Conservation (phyloP, 1,139 yeast genomes). For the Arxiozyma telluris region DNA sequence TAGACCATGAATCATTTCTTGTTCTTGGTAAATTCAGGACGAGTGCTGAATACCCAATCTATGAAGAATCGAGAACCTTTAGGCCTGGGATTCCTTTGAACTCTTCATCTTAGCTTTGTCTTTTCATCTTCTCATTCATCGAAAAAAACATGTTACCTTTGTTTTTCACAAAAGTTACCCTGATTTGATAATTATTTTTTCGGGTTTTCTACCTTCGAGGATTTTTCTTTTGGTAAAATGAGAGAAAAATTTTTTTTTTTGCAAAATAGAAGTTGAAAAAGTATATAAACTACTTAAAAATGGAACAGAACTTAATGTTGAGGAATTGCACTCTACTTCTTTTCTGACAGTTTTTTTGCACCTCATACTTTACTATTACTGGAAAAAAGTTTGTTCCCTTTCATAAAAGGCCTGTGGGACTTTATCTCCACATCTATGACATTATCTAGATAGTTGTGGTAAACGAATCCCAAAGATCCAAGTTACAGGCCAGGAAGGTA, state of each 20-base stretch:
- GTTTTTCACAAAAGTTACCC: neutral
- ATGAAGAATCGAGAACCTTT: too few species aligned
- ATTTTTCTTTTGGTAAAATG: neutral
- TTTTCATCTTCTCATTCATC: neutral
- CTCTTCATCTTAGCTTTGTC: neutral
- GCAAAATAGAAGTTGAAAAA: neutral
- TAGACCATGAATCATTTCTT: too few species aligned
- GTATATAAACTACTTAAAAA: neutral
- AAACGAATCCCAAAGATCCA: slow-evolving; percentile 31
- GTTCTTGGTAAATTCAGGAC: too few species aligned
- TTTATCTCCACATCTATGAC: slow-evolving; percentile 31
- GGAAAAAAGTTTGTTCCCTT: too few species aligned
- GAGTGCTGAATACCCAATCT: too few species aligned
- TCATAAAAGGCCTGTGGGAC: slow-evolving; percentile 19
- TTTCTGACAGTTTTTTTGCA: too few species aligned
- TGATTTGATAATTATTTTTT: too few species aligned
- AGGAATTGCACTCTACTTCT: neutral
- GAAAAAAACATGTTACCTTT: too few species aligned
- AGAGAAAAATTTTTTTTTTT: too few species aligned
- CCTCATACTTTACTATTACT: too few species aligned
- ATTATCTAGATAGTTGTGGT: slow-evolving; percentile 27
- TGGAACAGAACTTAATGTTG: neutral
- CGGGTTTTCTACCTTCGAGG: neutral
- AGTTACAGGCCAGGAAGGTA: slow-evolving; percentile 14
- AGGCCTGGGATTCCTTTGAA: too few species aligned